phyloP scores from a whole-genome alignment of 495 filamentous ascomycete species.

The Penicillium mononematosum region DNA sequence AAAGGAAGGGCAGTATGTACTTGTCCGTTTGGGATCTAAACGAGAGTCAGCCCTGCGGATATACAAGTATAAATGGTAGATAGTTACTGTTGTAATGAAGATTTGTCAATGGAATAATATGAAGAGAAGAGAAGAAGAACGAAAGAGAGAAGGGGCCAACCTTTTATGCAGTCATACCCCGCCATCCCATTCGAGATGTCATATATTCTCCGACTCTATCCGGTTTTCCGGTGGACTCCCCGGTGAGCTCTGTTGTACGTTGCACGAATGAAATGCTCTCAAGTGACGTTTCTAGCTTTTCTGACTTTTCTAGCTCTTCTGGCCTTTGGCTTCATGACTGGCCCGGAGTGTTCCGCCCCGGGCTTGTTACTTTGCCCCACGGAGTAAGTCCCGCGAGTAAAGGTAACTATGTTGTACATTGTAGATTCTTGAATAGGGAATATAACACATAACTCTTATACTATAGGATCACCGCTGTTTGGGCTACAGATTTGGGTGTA shows the following conservation, averaged over 20 bases:
- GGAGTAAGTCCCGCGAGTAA: not conserved
- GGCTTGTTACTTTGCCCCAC: not conserved
- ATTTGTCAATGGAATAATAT: conserved; percentile 7
- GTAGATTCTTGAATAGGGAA: not conserved
- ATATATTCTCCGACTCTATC: conserved; percentile 26
- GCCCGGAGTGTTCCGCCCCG: conserved; percentile 9
- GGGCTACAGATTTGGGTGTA: too few species aligned
- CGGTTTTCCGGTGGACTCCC: conserved; percentile 2
- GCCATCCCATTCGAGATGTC: conserved; percentile 16
- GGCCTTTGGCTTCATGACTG: conserved; percentile 6
- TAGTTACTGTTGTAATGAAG: conserved; percentile 25
- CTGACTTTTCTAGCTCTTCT: not conserved
- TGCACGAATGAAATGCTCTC: conserved; percentile 7
- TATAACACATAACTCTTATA: not conserved
- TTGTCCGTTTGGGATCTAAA: conserved; percentile 19
- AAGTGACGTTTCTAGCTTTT: conserved; percentile 8
- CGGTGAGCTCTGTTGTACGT: conserved; percentile 19
- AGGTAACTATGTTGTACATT: not conserved
- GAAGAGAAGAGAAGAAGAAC: conserved; percentile 11
- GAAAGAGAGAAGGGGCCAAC: conserved; percentile 17
- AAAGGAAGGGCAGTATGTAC: conserved; percentile 31
- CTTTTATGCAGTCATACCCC: conserved; percentile 24
- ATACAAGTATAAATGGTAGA: not conserved
- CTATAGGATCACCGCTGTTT: not conserved
- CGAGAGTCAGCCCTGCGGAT: conserved; percentile 20